Evolutionary conservation across 73 alveolate species (phyloP).

Genomic region (Breviolum minutum): DNA sequence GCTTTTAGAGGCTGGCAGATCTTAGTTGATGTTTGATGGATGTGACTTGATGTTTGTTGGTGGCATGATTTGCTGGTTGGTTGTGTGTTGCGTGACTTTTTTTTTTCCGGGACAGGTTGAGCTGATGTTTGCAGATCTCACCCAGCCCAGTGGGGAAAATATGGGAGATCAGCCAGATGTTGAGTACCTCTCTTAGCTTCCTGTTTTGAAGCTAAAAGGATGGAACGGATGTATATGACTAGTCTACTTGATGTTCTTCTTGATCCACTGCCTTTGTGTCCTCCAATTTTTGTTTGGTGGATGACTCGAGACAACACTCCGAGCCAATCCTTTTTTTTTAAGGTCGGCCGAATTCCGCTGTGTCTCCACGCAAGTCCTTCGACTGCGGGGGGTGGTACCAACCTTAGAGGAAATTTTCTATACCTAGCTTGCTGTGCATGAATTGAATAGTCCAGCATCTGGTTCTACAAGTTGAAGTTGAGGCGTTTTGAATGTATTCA

Average conservation of each 20-base stretch:
- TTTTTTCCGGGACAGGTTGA: conserved; percentile 96
- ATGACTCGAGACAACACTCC: too few relatives aligned
- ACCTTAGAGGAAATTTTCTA: background rate
- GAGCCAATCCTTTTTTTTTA: too few relatives aligned
- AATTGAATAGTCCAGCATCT: too few relatives aligned
- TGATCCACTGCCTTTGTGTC: too few relatives aligned
- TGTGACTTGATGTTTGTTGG: too few relatives aligned
- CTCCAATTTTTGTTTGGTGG: too few relatives aligned
- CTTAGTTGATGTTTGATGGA: background rate
- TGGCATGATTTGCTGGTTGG: too few relatives aligned
- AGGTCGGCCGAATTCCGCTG: conserved; percentile 94
- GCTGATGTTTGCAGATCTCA: conserved; percentile 97
- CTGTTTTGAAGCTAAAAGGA: background rate
- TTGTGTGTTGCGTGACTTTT: background rate
- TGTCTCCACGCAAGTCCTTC: conserved; percentile 90
- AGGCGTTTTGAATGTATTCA: too few relatives aligned
- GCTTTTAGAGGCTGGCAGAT: conserved; percentile 17
- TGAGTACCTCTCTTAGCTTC: background rate
- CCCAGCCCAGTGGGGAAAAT: conserved; percentile 94
- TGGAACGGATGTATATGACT: too few relatives aligned
- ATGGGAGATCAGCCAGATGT: conserved; percentile 89
- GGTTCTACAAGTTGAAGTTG: too few relatives aligned
- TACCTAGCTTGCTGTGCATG: too few relatives aligned
- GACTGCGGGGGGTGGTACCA: conserved; percentile 87
- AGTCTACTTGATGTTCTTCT: too few relatives aligned